Percentiles rank a stretch among this genome's conserved stretches.
These are phyloP conservation scores for Panus rudis DNA, from an alignment of 768 basidiomycete genomes.

Conservation along the genomic window DNA sequence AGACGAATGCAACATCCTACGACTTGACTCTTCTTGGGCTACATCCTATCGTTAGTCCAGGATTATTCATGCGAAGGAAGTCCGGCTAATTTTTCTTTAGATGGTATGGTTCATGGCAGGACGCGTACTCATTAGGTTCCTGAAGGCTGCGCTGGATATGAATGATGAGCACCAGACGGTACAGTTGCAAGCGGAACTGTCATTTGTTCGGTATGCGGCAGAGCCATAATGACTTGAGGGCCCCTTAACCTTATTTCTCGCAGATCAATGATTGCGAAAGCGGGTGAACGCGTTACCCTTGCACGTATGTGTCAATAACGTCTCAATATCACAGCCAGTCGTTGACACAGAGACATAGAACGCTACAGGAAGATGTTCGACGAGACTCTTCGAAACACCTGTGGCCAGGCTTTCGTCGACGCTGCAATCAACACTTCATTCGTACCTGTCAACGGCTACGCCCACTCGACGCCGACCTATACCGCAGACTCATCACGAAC, in stretches of 20 bases:
- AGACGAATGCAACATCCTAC: slow-evolving; percentile 61
- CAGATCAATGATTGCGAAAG: slow-evolving; percentile 48
- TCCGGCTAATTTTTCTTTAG: slow-evolving; percentile 3
- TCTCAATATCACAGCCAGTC: background rate
- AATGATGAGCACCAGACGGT: slow-evolving; percentile 50
- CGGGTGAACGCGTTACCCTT: slow-evolving; percentile 63
- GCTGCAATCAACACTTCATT: background rate
- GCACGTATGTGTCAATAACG: slow-evolving; percentile 33
- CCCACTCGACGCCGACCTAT: background rate
- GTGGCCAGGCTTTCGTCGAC: slow-evolving; percentile 18
- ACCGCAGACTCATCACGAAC: background rate
- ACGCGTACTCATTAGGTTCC: slow-evolving; percentile 57
- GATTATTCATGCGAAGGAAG: background rate
- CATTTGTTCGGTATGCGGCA: slow-evolving; percentile 53
- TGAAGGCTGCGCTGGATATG: slow-evolving; percentile 54
- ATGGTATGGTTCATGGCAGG: slow-evolving; percentile 57
- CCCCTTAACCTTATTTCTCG: background rate
- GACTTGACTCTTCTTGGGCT: slow-evolving; percentile 67
- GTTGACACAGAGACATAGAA: slow-evolving; percentile 16
- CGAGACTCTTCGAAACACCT: slow-evolving; percentile 24
- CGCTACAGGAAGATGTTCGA: slow-evolving; percentile 54
- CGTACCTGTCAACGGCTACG: background rate
- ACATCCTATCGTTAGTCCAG: slow-evolving; percentile 50
- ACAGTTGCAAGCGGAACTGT: slow-evolving; percentile 54
- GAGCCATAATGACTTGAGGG: background rate